A percentile compares a stretch with the other conserved stretches of the same genome.
These are phyloP conservation scores for Eugenia klotzschiana DNA, from an alignment of 441 rosid species.

Conservation along the genomic window DNA sequence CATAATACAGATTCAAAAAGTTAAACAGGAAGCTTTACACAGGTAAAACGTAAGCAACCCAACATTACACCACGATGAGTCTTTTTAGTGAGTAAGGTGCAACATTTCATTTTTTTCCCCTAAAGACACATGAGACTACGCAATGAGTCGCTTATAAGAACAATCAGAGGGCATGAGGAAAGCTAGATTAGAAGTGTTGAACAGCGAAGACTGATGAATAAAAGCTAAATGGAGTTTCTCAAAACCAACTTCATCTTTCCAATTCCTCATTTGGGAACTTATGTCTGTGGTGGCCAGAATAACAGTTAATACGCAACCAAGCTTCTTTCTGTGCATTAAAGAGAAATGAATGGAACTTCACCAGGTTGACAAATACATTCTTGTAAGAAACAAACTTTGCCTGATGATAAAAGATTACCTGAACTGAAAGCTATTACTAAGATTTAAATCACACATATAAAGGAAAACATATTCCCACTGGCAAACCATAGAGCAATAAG, in stretches of 20 bases:
- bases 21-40: not conserved
- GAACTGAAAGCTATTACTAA: not conserved
- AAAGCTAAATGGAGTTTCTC: not conserved
- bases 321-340: not conserved
- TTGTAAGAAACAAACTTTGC: not conserved
- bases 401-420: not conserved
- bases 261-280: not conserved
- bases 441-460: not conserved
- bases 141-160: not conserved
- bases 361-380: not conserved
- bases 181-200: not conserved
- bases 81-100: not conserved
- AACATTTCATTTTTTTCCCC: not conserved
- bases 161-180: not conserved
- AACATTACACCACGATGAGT: not conserved
- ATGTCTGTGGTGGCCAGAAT: not conserved
- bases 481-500: not conserved
- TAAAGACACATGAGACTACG: not conserved
- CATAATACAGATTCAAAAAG: not conserved
- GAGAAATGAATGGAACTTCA: not conserved
- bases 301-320: not conserved
- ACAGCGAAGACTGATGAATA: not conserved
- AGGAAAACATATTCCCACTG: not conserved
- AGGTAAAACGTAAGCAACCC: not conserved
- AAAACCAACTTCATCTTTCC: conserved; percentile 1